Evolutionary conservation across 1,284 basidiomycete species (phyloP).

Genomic region (Cronartium quercuum): DNA sequence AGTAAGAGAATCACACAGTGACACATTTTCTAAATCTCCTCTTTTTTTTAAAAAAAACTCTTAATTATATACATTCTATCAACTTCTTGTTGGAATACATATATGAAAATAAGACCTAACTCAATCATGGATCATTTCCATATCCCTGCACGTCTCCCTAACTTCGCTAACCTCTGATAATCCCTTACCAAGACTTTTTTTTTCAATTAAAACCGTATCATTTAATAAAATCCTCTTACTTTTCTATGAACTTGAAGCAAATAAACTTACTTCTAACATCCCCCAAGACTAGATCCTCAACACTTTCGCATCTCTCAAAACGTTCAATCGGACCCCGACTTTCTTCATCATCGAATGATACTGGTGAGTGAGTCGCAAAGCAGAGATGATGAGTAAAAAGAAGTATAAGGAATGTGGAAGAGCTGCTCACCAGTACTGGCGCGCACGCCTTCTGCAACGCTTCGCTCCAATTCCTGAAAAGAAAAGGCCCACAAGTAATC

Average conservation of each 20-base stretch:
- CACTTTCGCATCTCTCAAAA: conserved; percentile 14
- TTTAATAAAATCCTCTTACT: background rate
- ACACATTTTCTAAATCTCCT: no score
- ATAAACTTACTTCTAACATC: conserved; percentile 20
- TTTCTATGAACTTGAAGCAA: background rate
- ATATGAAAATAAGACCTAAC: no score
- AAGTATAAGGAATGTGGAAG: no score
- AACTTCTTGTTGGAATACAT: no score
- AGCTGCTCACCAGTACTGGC: no score
- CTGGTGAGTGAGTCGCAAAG: background rate
- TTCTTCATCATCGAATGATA: background rate
- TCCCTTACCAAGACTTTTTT: conserved; percentile 18
- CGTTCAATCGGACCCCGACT: conserved; percentile 8
- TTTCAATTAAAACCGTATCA: no score
- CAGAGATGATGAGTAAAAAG: background rate
- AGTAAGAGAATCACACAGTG: no score
- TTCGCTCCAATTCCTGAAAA: background rate
- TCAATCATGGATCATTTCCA: conserved; percentile 4
- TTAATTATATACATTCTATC: no score
- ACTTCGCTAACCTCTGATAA: conserved; percentile 23
- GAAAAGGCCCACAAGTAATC: background rate
- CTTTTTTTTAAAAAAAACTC: no score
- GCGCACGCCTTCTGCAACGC: no score
- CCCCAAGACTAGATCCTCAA: conserved; percentile 7
- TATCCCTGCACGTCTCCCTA: conserved; percentile 13